Conservation (phyloP, 805 yeast genomes). For the Pichia cephalocereana region DNA sequence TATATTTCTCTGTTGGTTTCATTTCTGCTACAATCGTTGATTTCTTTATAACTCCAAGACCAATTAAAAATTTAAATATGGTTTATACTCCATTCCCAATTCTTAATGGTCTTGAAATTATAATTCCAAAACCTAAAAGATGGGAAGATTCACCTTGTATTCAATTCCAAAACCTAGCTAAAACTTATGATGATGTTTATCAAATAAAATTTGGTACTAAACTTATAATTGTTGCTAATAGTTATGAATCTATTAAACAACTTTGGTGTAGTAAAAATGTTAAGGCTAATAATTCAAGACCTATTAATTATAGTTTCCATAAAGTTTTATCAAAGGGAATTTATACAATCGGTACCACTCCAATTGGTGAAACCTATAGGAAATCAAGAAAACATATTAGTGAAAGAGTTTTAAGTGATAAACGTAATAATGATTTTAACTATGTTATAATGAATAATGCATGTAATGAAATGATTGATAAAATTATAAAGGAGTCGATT, state of each 20-base stretch:
- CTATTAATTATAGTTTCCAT: constrained; percentile 60
- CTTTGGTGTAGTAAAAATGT: constrained; percentile 44
- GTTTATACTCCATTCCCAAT: constrained; percentile 17
- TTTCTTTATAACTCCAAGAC: constrained; percentile 1
- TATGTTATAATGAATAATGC: constrained; percentile 31
- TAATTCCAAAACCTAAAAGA: constrained; percentile 18
- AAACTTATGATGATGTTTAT: constrained; percentile 38
- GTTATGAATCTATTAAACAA: constrained; percentile 41
- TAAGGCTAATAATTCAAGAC: constrained; percentile 55
- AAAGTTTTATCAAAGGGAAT: constrained; percentile 46
- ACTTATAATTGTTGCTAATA: constrained; percentile 57
- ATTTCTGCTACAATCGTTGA: neutral
- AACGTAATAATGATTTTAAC: constrained; percentile 25
- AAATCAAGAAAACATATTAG: constrained; percentile 41
- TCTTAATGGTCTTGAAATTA: constrained; percentile 17
- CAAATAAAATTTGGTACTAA: constrained; percentile 55
- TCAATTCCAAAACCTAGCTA: constrained; percentile 36
- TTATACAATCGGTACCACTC: constrained; percentile 59
- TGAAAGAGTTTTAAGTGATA: constrained; percentile 31
- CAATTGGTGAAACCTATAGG: constrained; percentile 39
- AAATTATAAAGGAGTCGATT: constrained; percentile 10
- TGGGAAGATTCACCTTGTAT: constrained; percentile 34
- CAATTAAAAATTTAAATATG: constrained; percentile 10
- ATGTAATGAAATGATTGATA: constrained; percentile 21
- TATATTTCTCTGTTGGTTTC: neutral